Base-by-base conservation (phyloP, 2,329 filamentous ascomycete species). In the Aspergillus niger region DNA sequence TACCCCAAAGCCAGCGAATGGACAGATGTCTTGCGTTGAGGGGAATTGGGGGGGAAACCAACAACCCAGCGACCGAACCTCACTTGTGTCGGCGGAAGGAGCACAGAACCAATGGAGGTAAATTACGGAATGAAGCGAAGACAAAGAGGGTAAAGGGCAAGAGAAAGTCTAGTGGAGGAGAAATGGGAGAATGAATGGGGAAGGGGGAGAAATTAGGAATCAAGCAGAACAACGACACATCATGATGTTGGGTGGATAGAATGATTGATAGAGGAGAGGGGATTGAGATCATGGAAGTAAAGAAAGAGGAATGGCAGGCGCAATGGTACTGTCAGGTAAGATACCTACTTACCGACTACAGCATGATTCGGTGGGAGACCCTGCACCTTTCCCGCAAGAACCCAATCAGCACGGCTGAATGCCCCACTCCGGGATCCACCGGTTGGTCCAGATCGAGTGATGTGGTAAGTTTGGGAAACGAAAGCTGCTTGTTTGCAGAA, bases 371-470 rank as follows among this genome's bases (percentile, higher is more conserved):
- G 53, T 13, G 10, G 8, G 32, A 50, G 43, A 55, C 53, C 53
- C 53, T 55, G 53, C 53, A 55, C 41, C 30, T 47, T 26, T 26
- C 5, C 17, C n/a, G 26, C 10, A 3, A 20, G 1, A 5, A 20
- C 2, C 53, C 53, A 55, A 55, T 55, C 15, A 43, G 11, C 8
- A n/a, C 2, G n/a, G 8, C 39, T 41, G 26, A 1, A 26, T 22
- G 26, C 24, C 39, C 53, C 53, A 47, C 53, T 17, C 0, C n/a
- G 20, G 24, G 41, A 24, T 47, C 53, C 26, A 36, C 53, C 17
- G 41, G 26, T 44, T 26, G 53, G 53, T 47, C 53, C 53, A 55
- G 53, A 55, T 55, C 47, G 26, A 50, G 47, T 50, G 47, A 17
- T 50, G 26, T 26, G 22, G 44, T 49, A 26, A 30, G 24, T 49